phyloP scores from a whole-genome alignment of 1,139 yeast species.

The Taiozyma sp. region DNA sequence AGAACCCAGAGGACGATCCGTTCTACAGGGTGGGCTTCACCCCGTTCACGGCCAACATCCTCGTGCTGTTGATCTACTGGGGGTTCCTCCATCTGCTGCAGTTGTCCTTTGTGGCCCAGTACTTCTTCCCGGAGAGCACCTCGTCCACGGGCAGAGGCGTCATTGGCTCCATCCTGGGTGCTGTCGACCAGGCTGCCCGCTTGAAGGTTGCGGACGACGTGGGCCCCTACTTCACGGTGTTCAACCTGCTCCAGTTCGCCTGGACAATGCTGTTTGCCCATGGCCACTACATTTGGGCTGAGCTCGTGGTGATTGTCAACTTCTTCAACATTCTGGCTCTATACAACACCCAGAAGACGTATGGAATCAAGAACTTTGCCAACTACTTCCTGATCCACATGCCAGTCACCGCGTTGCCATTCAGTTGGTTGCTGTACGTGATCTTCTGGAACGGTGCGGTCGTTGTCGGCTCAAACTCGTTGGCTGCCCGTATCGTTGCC shows the following conservation, averaged over 20 bases:
- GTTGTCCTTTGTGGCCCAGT: constrained; percentile 45
- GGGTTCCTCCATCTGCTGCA: constrained; percentile 48
- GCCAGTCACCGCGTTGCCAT: constrained; percentile 64
- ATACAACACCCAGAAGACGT: constrained; percentile 54
- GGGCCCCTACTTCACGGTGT: constrained; percentile 58
- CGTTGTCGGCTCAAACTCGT: constrained; percentile 37
- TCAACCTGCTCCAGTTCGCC: constrained; percentile 52
- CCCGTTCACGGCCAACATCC: constrained; percentile 62
- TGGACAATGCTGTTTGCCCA: constrained; percentile 62
- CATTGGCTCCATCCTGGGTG: constrained; percentile 1
- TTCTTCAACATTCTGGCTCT: constrained; percentile 52
- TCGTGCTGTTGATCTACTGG: constrained; percentile 58
- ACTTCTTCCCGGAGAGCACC: constrained; percentile 39
- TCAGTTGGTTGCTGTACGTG: constrained; percentile 69
- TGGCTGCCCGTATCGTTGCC: constrained; percentile 64
- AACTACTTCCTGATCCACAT: constrained; percentile 58
- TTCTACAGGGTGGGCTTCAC: constrained; percentile 44
- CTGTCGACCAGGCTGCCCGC: constrained; percentile 15
- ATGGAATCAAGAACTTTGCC: constrained; percentile 44
- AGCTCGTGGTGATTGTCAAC: constrained; percentile 50
- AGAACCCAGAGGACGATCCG: constrained; percentile 39
- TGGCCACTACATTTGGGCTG: constrained; percentile 50
- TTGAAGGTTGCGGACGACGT: constrained; percentile 33
- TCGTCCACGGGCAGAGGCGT: constrained; percentile 1
- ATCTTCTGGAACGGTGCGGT: constrained; percentile 86